Conservation (phyloP, 257 asterid genomes). For the Salvia hispanica region DNA sequence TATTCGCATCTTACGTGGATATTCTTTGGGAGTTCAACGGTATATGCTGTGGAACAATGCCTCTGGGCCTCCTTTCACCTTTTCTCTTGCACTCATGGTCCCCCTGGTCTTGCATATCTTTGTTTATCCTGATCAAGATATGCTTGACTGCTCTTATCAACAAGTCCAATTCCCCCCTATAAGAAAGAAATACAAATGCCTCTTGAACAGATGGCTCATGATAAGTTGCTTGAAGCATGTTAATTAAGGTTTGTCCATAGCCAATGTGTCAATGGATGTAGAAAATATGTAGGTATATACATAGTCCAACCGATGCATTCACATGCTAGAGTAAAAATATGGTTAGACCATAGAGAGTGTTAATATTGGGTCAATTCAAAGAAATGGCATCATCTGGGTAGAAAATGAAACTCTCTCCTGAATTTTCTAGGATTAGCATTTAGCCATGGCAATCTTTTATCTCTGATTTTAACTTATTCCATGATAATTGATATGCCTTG, state of each 20-base stretch:
- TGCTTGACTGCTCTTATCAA: slow-evolving; percentile 22
- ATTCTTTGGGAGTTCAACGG: slow-evolving; percentile 41
- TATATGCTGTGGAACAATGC: slow-evolving; percentile 49
- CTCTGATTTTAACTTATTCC: slow-evolving; percentile 10
- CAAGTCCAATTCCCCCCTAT: neutral
- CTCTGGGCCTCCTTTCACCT: slow-evolving; percentile 34
- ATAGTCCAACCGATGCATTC: slow-evolving; percentile 1
- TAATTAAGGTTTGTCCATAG: neutral
- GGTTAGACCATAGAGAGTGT: slow-evolving; percentile 3
- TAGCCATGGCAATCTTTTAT: slow-evolving; percentile 4
- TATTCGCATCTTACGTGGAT: slow-evolving; percentile 49
- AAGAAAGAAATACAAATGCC: neutral
- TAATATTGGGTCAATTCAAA: slow-evolving; percentile 12
- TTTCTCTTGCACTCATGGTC: slow-evolving; percentile 43
- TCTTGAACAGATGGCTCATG: slow-evolving; percentile 11
- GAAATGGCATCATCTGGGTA: slow-evolving; percentile 15
- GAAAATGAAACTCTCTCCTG: slow-evolving; percentile 22
- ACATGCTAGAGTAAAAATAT: neutral
- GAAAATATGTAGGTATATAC: neutral
- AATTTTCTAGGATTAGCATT: slow-evolving; percentile 10
- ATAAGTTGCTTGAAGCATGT: slow-evolving; percentile 19
- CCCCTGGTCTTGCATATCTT: slow-evolving; percentile 35
- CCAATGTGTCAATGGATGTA: slow-evolving; percentile 6
- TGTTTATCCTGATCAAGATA: slow-evolving; percentile 30
- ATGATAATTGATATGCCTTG: slow-evolving; percentile 24